Base-by-base conservation (phyloP, 257 asterid genomes). In the Ocimum tenuiflorum region DNA sequence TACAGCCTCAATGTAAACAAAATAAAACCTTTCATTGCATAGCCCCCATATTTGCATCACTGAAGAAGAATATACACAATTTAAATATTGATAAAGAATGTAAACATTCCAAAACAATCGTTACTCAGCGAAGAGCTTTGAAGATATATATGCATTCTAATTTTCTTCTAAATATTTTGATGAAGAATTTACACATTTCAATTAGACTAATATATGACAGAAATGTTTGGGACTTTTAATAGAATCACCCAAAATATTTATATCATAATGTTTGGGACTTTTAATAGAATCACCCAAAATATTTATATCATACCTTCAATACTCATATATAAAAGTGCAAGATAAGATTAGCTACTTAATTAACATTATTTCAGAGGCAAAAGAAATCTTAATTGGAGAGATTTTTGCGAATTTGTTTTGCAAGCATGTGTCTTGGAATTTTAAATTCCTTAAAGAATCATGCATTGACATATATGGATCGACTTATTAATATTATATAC, bases 371-470 rank as follows among this genome's bases (percentile, higher is more conserved):
- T 50, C 12, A 20, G 10, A 50, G 33, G 22, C 17, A 51, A 2
- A 22, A 0, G 0, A 23, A 49, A 49, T 19, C 27, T 55, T 56
- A 18, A 5, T 12, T 39, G 42, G 3, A 23, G 24, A 23, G 38
- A 23, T 8, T 60, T 13, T 7, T 61, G 67, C 0, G 29, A 45
- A 46, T 63, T 63, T 17, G 4, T 27, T 24, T 14, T 14, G 51
- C 31, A 39, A 49, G 47, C 68, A 70, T 24, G 75, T 50, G 69
- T 22, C 41, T 24, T 60, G 38, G 38, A 50, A 50, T 60, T 35
- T 49, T 50, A 17, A 49, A 38, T 38, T 29, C 36, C 13, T 60
- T 3, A 50, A 38, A 24, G 35, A 12, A 23, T 38, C 61, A 50
- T 51, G 31, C 43, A 67, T 22, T 67, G 46, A 24, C 52, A 55